Evolutionary conservation across 495 filamentous ascomycete species (phyloP).

Genomic region (Hypoxylon lenormandii): DNA sequence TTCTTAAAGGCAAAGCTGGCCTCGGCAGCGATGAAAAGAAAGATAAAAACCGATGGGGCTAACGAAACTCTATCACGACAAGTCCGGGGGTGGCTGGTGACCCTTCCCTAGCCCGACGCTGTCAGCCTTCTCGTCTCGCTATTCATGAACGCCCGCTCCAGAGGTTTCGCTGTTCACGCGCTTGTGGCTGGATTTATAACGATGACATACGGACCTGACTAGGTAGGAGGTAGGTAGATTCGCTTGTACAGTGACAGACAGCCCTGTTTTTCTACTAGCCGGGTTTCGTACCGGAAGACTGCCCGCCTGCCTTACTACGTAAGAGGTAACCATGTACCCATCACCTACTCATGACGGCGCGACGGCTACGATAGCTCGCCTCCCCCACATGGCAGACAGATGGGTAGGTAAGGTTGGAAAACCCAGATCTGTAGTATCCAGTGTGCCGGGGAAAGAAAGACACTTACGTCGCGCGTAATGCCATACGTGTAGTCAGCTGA

Average conservation of each 20-base stretch:
- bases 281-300: neutral
- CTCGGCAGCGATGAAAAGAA: neutral
- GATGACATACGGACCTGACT: conserved; percentile 5
- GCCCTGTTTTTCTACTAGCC: neutral
- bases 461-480: conserved; percentile 38
- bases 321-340: too few species aligned
- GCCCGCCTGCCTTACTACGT: neutral
- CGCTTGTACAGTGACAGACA: neutral
- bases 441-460: conserved; percentile 14
- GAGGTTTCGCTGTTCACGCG: neutral
- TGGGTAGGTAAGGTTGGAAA: too few species aligned
- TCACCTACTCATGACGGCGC: neutral
- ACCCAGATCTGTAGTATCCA: conserved; percentile 17
- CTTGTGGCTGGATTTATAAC: neutral
- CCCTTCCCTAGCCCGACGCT: neutral
- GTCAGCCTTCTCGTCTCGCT: conserved; percentile 11
- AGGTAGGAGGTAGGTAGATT: too few species aligned
- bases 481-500: conserved; percentile 43
- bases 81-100: conserved; percentile 34
- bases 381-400: conserved; percentile 19
- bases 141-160: neutral
- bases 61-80: conserved; percentile 20
- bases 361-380: conserved; percentile 3
- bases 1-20: neutral
- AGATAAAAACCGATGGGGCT: neutral